Base-by-base conservation (phyloP, 192 early-diverging fungal species). In the Coemansia sp. region DNA sequence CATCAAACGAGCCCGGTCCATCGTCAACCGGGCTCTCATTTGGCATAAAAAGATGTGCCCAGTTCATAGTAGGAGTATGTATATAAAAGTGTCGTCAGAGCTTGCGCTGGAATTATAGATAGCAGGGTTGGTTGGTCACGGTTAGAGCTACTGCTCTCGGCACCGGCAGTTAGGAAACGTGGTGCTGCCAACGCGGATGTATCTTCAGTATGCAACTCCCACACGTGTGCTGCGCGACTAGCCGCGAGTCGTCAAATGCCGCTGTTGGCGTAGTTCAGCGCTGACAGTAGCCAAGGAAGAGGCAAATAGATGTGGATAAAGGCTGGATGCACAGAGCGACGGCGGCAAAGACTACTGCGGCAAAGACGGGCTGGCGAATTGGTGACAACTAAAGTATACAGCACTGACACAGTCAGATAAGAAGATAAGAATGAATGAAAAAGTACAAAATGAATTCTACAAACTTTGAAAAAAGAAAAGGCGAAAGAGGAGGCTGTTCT, bases 41-140 rank as follows among this genome's bases (percentile, higher is more conserved):
- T 12, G 76, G 64, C 69, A 72, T 72, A 66, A 83, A 83, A 1
- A 83, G 67, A 34, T 78, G 76, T 49, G 76, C 55, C 81, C 81
- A 83, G 70, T 83, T 76, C 81, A 83, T 83, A 53, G 44, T 36
- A 60, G 27, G 60, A 13, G 55, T 62, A 24, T 12, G 33, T 68
- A 6, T 61, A 5, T n/a, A 61, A 29, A 20, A 38, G 66, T 58
- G 34, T 15, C 36, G 36, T 16, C 46, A 47, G 29, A 22, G 65
- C 27, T 66, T 22, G 31, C 22, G 47, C 24, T 44, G 47, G 43
- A 31, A 41, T 24, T 34, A 31, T n/a, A 60, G 31, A 60, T 60
- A 60, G 31, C 29, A 60, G 49, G 20, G n/a, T 22, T 50, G 49
- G 31, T 2, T 31, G 31, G 13, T 36, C 57, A 15, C 57, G 57